Evolutionary conservation across 148 eudicot genomes (phyloP), one percentile per base, ranked within the genome.

Genomic region (Polygonum aviculare): DNA sequence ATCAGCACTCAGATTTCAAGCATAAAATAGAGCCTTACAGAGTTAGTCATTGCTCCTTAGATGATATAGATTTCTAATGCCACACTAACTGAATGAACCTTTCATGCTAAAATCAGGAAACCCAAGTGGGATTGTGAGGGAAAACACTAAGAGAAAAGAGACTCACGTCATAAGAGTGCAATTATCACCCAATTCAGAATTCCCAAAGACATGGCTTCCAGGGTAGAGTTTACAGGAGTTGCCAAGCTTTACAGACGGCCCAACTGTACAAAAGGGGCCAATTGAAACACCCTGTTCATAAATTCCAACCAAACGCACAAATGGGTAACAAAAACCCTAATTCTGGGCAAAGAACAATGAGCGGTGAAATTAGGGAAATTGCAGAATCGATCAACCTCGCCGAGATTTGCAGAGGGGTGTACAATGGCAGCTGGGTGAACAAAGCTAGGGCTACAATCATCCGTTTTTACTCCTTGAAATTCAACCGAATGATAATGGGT

Each of bases 221-320:
- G 31, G 31, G 31, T 26, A 26, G 31, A 26, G 31, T 26, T 26
- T 26, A 26, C 31, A 26, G 31, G 31, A 26, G 31, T 26, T 26
- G 31, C 31, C 31, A 26, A 26, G 31, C 31, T 26, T 26, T 26
- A 26, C 31, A 26, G 31, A 26, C 0, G 31, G 31, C 31, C 31
- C 31, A 26, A 26, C 31, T 26, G 31, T 26, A 26, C 31, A 26
- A 26, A 26, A 26, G 31, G 31, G 31, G 31, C 31, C 31, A 26
- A 26, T 1, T 26, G 97, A 90, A 77, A 95, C 94, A 77, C 90
- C 98, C 98, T 95, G 78, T 59, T 59, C 12, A 59, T 4, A 59
- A 59, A 59, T 59, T 47, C 11, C 36, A 59, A 59, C 8, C 15
- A 55, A 55, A 55, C 7, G 5, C 9, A 19, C 22, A 21, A 54